Conservation (phyloP, 129 eudicot genomes). For the Saussurea involucrata region DNA sequence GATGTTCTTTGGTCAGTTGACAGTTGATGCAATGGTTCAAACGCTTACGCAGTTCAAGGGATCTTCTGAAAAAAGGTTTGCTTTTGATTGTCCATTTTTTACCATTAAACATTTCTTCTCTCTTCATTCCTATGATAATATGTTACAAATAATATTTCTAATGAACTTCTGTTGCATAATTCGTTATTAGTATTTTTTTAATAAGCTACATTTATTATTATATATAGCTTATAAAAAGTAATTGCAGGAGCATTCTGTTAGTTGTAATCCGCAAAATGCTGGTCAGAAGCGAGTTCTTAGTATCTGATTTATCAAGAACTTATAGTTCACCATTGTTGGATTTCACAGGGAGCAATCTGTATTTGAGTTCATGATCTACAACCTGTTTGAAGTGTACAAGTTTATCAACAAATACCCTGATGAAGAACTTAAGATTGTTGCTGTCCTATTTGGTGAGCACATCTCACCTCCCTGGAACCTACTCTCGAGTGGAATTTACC, state of each 20-base stretch:
- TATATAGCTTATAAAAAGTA: neutral
- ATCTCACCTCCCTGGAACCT: too few relatives aligned
- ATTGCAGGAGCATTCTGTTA: neutral
- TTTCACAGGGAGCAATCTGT: constrained; percentile 53
- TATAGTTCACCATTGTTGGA: neutral
- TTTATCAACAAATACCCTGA: constrained; percentile 68
- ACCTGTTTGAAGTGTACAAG: constrained; percentile 65
- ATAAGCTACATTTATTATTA: neutral
- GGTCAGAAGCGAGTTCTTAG: neutral
- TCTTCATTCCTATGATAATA: neutral
- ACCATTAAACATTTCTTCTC: neutral
- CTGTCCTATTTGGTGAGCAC: constrained; percentile 65
- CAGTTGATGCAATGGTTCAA: constrained; percentile 50
- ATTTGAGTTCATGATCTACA: constrained; percentile 60
- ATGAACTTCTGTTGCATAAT: too few relatives aligned
- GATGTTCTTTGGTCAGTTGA: constrained; percentile 56
- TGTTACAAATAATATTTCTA: neutral
- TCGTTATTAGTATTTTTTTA: neutral
- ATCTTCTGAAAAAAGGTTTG: constrained; percentile 51
- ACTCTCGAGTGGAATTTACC: neutral
- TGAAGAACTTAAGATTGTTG: constrained; percentile 55
- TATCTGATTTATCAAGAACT: neutral
- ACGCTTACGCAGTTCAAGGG: constrained; percentile 61
- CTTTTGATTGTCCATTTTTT: neutral
- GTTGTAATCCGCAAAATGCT: neutral